Percentiles rank a stretch among this genome's conserved stretches.
Conservation (phyloP, 1,139 yeast genomes). For the Blastobotrys serpentis region DNA sequence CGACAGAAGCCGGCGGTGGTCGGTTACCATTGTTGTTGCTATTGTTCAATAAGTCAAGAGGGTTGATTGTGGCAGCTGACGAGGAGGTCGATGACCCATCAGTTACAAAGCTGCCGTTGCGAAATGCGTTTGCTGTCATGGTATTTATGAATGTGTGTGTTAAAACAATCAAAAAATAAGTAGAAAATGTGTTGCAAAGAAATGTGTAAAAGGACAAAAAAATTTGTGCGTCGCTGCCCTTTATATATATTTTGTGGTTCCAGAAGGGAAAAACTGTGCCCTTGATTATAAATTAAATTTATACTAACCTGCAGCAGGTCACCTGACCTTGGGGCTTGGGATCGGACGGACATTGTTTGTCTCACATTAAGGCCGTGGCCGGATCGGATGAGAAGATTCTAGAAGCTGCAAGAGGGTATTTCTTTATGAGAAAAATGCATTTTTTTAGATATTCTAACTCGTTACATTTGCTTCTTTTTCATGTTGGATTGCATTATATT, state of each 20-base stretch:
- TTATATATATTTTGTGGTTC: background rate
- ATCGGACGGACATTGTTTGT: slow-evolving; percentile 2
- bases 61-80: slow-evolving; percentile 4
- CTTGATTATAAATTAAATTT: slow-evolving; percentile 1
- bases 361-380: too few species aligned
- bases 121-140: slow-evolving; percentile 1
- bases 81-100: too few species aligned
- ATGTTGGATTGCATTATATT: too few species aligned
- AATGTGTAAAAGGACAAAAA: background rate
- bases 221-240: background rate
- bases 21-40: background rate
- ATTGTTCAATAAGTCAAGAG: slow-evolving; percentile 2
- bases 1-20: too few species aligned
- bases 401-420: background rate
- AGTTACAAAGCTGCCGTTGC: too few species aligned
- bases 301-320: slow-evolving; percentile 1
- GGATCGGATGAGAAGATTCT: background rate
- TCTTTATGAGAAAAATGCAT: too few species aligned
- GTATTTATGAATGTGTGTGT: background rate
- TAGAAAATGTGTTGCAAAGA: background rate
- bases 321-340: background rate
- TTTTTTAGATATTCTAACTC: too few species aligned
- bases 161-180: background rate
- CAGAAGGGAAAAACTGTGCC: background rate
- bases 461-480: too few species aligned